These are phyloP conservation scores for Chlamydomonas eustigma DNA, from an alignment of 139 green algal genomes.

Conservation along the genomic window DNA sequence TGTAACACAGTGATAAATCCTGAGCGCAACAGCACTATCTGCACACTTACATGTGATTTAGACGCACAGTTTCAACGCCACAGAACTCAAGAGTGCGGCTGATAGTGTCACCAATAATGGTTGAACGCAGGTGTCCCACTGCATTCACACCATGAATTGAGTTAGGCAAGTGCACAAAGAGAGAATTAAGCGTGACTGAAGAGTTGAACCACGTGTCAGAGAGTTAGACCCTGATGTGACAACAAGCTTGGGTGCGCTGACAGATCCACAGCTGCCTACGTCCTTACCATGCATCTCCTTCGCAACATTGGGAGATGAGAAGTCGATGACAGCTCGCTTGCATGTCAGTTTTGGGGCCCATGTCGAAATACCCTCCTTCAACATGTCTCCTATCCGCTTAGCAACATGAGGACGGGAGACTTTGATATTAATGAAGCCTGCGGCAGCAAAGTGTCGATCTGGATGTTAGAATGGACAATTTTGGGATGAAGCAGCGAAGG, in stretches of 20 bases:
- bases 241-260: too few relatives aligned
- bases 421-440: conserved; percentile 93
- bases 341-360: conserved; percentile 14
- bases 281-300: conserved; percentile 99
- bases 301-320: conserved; percentile 96
- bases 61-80: conserved; percentile 78
- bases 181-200: too few relatives aligned
- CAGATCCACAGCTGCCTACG: too few relatives aligned
- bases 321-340: conserved; percentile 85
- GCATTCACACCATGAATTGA: too few relatives aligned
- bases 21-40: neutral
- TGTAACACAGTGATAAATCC: neutral
- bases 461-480: too few relatives aligned
- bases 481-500: too few relatives aligned
- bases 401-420: conserved; percentile 9
- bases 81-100: conserved; percentile 72
- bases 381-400: conserved; percentile 22
- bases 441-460: too few relatives aligned
- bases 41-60: conserved; percentile 83
- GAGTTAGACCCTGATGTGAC: too few relatives aligned
- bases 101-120: conserved; percentile 88
- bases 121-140: conserved; percentile 96
- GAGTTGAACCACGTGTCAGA: too few relatives aligned
- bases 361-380: conserved; percentile 29
- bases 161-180: too few relatives aligned